Evolutionary conservation across 495 filamentous ascomycete genomes (phyloP).

Genomic region (Ascobolus immersus): DNA sequence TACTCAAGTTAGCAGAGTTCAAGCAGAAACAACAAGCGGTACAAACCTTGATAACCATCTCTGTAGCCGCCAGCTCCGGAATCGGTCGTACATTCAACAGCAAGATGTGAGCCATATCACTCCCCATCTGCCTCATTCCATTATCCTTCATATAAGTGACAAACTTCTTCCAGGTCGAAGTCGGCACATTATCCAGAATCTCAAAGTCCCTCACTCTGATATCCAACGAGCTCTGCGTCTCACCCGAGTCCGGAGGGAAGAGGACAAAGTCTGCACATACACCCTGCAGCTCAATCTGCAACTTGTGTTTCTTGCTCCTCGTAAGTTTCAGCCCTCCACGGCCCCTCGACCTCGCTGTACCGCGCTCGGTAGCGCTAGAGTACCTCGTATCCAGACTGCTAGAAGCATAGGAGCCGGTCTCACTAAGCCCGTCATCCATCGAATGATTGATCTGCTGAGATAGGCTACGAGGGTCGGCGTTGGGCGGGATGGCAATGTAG

Average conservation of each 20-base stretch:
- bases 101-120: slow-evolving; percentile 73
- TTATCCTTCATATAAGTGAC: slow-evolving; percentile 75
- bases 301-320: slow-evolving; percentile 76
- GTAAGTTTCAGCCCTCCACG: slow-evolving; percentile 34
- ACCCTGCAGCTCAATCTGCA: slow-evolving; percentile 78
- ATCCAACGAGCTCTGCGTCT: slow-evolving; percentile 69
- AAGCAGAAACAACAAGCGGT: not conserved
- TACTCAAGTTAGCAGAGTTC: slow-evolving; percentile 15
- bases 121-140: slow-evolving; percentile 56
- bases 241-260: slow-evolving; percentile 49
- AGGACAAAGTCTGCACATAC: slow-evolving; percentile 62
- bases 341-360: not conserved
- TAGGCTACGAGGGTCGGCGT: slow-evolving; percentile 57
- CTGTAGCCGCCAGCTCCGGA: slow-evolving; percentile 58
- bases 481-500: slow-evolving; percentile 78
- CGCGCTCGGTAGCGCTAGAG: not conserved
- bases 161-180: slow-evolving; percentile 96
- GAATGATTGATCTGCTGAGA: slow-evolving; percentile 62
- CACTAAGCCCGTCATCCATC: slow-evolving; percentile 62
- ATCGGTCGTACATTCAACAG: slow-evolving; percentile 68
- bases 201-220: slow-evolving; percentile 59
- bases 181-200: slow-evolving; percentile 80
- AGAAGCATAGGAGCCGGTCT: slow-evolving; percentile 66
- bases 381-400: slow-evolving; percentile 26
- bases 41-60: slow-evolving; percentile 58